Evolutionary conservation across 129 eudicot species (phyloP).

Genomic region (Saussurea involucrata): DNA sequence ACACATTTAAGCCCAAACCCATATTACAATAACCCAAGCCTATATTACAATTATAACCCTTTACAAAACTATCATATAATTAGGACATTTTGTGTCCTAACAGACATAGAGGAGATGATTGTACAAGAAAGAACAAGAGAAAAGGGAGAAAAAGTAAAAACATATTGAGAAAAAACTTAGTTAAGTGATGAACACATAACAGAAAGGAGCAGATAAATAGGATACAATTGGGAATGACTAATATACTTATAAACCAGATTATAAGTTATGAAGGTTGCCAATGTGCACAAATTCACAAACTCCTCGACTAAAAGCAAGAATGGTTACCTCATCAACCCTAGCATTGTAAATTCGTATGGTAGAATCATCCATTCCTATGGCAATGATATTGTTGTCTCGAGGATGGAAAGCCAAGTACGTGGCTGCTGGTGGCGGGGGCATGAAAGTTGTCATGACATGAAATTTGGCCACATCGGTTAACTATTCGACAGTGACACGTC

Average conservation of each 20-base stretch:
- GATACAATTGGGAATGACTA: neutral
- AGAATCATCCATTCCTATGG: conserved; percentile 83
- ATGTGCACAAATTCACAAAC: too few relatives aligned
- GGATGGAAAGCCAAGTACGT: conserved; percentile 84
- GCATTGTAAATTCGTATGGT: conserved; percentile 73
- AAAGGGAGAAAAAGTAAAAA: neutral
- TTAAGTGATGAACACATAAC: neutral
- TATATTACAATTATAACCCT: too few relatives aligned
- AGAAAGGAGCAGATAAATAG: neutral
- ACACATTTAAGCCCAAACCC: too few relatives aligned
- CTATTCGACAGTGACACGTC: neutral
- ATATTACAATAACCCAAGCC: too few relatives aligned
- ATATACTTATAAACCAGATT: neutral
- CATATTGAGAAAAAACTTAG: neutral
- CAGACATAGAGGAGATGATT: neutral
- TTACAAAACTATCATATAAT: too few relatives aligned
- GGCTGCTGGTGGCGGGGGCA: conserved; percentile 84
- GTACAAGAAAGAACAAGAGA: neutral
- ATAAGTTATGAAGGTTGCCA: too few relatives aligned
- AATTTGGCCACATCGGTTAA: conserved; percentile 10
- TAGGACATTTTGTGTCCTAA: too few relatives aligned
- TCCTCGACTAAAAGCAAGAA: neutral
- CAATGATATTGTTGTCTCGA: conserved; percentile 77
- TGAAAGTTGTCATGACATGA: conserved; percentile 80
- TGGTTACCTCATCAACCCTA: conserved; percentile 66